Evolutionary conservation across 495 filamentous ascomycete genomes (phyloP).

Genomic region (Tetracladium setigerum): DNA sequence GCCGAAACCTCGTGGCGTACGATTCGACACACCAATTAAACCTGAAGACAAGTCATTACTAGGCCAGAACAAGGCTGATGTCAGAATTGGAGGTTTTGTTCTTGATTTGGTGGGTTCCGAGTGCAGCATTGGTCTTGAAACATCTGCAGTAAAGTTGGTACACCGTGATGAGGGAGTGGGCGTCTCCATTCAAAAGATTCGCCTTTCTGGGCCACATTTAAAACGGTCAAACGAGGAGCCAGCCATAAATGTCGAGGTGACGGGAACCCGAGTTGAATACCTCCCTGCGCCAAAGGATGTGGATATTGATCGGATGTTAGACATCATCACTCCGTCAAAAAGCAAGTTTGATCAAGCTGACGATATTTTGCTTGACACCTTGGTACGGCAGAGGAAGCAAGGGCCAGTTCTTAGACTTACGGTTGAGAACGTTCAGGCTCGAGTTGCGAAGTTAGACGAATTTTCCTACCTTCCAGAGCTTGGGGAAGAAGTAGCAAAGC

Average conservation of each 20-base stretch:
- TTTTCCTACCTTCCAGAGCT: constrained; percentile 59
- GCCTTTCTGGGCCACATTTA: constrained; percentile 61
- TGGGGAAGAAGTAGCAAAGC: constrained; percentile 65
- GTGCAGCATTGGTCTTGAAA: constrained; percentile 64
- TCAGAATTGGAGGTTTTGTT: constrained; percentile 66
- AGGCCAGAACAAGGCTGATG: constrained; percentile 60
- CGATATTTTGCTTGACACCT: constrained; percentile 89
- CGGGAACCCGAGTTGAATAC: constrained; percentile 67
- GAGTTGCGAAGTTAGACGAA: constrained; percentile 49
- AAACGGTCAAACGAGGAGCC: constrained; percentile 40
- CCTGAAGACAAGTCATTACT: constrained; percentile 36
- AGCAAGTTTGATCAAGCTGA: constrained; percentile 87
- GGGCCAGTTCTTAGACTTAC: constrained; percentile 74
- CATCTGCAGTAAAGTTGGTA: constrained; percentile 73
- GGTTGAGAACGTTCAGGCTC: constrained; percentile 50
- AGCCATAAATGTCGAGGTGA: constrained; percentile 40
- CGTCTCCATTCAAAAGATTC: constrained; percentile 66
- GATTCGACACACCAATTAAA: constrained; percentile 54
- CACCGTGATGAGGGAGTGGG: constrained; percentile 60
- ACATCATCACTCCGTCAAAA: constrained; percentile 83
- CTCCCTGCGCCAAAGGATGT: constrained; percentile 61
- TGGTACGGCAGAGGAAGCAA: constrained; percentile 83
- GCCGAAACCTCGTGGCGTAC: constrained; percentile 54
- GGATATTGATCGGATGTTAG: constrained; percentile 76
- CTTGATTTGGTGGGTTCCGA: constrained; percentile 68